These are phyloP conservation scores for Scutellaria minor DNA, from an alignment of 257 asterid genomes.

Conservation along the genomic window DNA sequence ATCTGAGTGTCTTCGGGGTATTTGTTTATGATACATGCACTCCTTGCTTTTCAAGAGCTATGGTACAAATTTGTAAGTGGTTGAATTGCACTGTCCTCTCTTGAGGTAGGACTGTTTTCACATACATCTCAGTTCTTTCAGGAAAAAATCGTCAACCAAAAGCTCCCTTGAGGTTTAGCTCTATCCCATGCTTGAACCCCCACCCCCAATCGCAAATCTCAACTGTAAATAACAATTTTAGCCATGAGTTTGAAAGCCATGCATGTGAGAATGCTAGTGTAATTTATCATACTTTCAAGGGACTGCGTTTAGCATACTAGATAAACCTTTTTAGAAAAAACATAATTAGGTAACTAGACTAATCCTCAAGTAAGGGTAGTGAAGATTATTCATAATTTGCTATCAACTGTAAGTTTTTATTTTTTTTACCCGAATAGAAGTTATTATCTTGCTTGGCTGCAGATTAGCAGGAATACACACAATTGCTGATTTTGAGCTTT, in stretches of 20 bases:
- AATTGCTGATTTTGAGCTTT: slow-evolving; percentile 11
- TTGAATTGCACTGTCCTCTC: no score
- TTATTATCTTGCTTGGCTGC: background rate
- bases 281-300: background rate
- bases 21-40: background rate
- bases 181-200: no score
- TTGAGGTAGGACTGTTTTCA: no score
- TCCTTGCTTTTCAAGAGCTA: background rate
- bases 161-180: no score
- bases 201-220: no score
- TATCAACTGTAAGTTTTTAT: background rate
- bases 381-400: background rate
- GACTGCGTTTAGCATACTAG: background rate
- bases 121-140: no score
- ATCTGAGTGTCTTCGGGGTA: background rate
- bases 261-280: background rate
- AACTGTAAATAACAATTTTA: no score
- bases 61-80: no score
- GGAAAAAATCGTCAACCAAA: no score
- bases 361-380: background rate
- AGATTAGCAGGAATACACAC: background rate
- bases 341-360: background rate
- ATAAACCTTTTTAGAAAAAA: background rate
- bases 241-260: no score
- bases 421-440: background rate